Conservation (phyloP, 805 yeast genomes). For the Yamadazyma laniorum region DNA sequence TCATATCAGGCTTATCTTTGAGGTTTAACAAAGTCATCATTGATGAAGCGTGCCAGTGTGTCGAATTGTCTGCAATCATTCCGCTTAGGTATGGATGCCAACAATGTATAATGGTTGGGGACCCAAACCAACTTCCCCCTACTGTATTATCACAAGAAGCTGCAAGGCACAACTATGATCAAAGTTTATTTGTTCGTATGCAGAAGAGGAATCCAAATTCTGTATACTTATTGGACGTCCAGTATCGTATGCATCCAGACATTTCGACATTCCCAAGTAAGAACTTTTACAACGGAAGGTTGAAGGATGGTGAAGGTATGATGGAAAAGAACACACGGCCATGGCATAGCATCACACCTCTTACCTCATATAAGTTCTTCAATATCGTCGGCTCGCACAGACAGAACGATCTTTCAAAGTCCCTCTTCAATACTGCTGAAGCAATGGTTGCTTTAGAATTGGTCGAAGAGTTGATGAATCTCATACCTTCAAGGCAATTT, state of each 20-base stretch:
- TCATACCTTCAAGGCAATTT: slow-evolving; percentile 53
- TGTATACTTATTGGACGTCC: slow-evolving; percentile 78
- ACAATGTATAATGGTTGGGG: slow-evolving; percentile 95
- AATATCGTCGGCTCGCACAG: slow-evolving; percentile 63
- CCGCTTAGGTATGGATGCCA: slow-evolving; percentile 90
- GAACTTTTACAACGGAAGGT: slow-evolving; percentile 71
- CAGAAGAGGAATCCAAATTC: slow-evolving; percentile 60
- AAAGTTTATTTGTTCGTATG: slow-evolving; percentile 92
- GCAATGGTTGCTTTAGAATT: slow-evolving; percentile 72
- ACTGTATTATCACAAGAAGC: slow-evolving; percentile 92
- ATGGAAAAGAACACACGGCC: slow-evolving; percentile 53
- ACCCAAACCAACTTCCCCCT: slow-evolving; percentile 97
- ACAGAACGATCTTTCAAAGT: slow-evolving; percentile 61
- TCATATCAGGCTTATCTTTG: slow-evolving; percentile 69
- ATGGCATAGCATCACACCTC: slow-evolving; percentile 65
- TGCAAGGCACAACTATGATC: slow-evolving; percentile 75
- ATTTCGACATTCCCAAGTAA: slow-evolving; percentile 84
- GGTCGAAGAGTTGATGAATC: slow-evolving; percentile 47
- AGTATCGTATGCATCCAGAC: slow-evolving; percentile 96
- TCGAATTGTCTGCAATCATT: slow-evolving; percentile 85
- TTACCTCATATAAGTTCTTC: slow-evolving; percentile 79
- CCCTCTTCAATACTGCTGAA: slow-evolving; percentile 70
- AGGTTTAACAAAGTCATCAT: slow-evolving; percentile 87
- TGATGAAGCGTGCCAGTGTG: slow-evolving; percentile 98
- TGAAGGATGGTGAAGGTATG: slow-evolving; percentile 81